phyloP scores from a whole-genome alignment of 441 rosid species.

The Croton setiger region DNA sequence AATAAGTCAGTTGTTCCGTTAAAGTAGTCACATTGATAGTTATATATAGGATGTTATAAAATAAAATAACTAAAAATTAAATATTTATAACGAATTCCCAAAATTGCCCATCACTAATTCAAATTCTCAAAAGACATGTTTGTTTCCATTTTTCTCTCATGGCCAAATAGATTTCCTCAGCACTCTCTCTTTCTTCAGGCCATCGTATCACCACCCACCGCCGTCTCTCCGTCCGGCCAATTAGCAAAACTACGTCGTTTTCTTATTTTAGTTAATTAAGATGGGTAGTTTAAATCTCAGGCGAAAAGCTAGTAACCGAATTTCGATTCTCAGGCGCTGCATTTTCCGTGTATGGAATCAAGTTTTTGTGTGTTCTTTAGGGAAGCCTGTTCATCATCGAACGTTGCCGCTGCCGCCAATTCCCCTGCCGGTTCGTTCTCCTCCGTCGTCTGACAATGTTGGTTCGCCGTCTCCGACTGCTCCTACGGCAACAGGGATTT shows the following conservation, averaged over 20 bases:
- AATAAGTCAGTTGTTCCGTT: slow-evolving; percentile 25
- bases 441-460: slow-evolving; percentile 9
- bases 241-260: not conserved
- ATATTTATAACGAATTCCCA: not conserved
- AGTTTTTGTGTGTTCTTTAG: slow-evolving; percentile 40
- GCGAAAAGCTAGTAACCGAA: slow-evolving; percentile 42
- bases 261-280: not conserved
- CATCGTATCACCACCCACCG: slow-evolving; percentile 18
- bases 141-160: slow-evolving; percentile 18
- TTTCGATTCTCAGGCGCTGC: slow-evolving; percentile 50
- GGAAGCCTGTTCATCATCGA: slow-evolving; percentile 48
- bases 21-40: slow-evolving; percentile 37
- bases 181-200: slow-evolving; percentile 23
- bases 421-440: slow-evolving; percentile 16
- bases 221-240: not conserved
- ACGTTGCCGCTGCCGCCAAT: slow-evolving; percentile 39
- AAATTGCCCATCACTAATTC: slow-evolving; percentile 20
- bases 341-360: slow-evolving; percentile 46
- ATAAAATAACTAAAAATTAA: not conserved
- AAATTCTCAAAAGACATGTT: not conserved
- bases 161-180: slow-evolving; percentile 32
- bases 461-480: not conserved
- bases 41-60: slow-evolving; percentile 5
- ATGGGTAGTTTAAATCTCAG: slow-evolving; percentile 35
- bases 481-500: not conserved